These are phyloP conservation scores for Mortierella polycephala DNA, from an alignment of 371 early-diverging fungal genomes.

Conservation along the genomic window DNA sequence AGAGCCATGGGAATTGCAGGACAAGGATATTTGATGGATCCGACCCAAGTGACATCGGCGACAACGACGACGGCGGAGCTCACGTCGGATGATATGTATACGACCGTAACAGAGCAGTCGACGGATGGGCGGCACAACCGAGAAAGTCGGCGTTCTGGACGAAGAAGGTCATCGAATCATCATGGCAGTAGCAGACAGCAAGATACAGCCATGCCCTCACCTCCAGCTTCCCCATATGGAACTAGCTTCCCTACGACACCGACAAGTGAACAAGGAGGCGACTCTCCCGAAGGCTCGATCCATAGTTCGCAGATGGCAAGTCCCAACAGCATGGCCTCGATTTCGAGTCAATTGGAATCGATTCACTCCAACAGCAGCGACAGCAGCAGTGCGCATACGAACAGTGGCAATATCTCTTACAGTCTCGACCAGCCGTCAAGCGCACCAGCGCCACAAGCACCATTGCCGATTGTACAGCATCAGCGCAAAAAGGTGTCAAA, in stretches of 20 bases:
- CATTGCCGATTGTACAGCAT: constrained; percentile 41
- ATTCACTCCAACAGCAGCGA: constrained; percentile 28
- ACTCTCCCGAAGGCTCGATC: constrained; percentile 35
- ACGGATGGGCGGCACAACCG: constrained; percentile 2
- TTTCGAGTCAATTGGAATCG: constrained; percentile 47
- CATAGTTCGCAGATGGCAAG: constrained; percentile 27
- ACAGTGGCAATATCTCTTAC: constrained; percentile 12
- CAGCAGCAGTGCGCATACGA: constrained; percentile 10
- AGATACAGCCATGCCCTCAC: constrained; percentile 28
- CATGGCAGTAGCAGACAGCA: constrained; percentile 10
- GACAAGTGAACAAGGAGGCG: constrained; percentile 32
- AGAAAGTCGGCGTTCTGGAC: constrained; percentile 10
- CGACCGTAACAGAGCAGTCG: not conserved
- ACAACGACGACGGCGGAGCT: not conserved
- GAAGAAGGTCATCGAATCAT: constrained; percentile 8
- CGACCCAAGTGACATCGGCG: not conserved
- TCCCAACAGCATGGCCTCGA: constrained; percentile 40
- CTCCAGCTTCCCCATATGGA: constrained; percentile 42
- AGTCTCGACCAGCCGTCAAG: constrained; percentile 10
- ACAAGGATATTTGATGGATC: constrained; percentile 33
- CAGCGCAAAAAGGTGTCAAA: constrained; percentile 48
- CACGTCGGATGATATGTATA: not conserved
- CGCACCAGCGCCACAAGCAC: not conserved
- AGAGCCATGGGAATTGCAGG: constrained; percentile 43
- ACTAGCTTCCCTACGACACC: constrained; percentile 31